Conservation (phyloP, 805 yeast species). For the Candida palmyrensis region DNA sequence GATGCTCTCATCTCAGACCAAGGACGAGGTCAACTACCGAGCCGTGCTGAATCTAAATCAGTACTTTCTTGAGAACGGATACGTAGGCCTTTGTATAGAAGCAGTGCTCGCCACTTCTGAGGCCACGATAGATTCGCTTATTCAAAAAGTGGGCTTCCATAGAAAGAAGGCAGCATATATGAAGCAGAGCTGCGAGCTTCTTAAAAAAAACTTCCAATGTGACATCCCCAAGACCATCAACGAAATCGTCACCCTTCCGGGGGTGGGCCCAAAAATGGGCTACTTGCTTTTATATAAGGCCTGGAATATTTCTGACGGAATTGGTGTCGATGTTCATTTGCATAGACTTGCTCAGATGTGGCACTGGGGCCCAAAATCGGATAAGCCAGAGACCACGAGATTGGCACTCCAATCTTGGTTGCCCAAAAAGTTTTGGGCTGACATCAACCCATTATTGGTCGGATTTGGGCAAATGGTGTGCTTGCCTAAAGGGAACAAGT, state of each 20-base stretch:
- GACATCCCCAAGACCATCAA: conserved; percentile 72
- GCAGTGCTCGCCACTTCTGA: conserved; percentile 48
- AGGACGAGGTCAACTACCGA: conserved; percentile 75
- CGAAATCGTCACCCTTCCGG: conserved; percentile 69
- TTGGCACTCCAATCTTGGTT: conserved; percentile 67
- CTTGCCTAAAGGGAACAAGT: conserved; percentile 60
- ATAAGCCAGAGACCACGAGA: conserved; percentile 76
- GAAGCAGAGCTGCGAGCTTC: conserved; percentile 51
- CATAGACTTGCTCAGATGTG: conserved; percentile 76
- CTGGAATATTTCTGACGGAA: conserved; percentile 72
- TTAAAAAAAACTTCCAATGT: conserved; percentile 45
- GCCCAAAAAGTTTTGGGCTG: conserved; percentile 71
- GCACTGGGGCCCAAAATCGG: conserved; percentile 59
- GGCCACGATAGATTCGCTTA: conserved; percentile 54
- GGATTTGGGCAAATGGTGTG: conserved; percentile 94
- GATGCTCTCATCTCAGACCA: conserved; percentile 89
- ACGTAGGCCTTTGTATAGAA: conserved; percentile 51
- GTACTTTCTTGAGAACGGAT: conserved; percentile 35
- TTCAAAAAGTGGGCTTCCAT: conserved; percentile 85
- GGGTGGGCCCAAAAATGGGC: conserved; percentile 97
- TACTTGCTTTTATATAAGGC: conserved; percentile 74
- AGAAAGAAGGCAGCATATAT: conserved; percentile 70
- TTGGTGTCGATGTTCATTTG: conserved; percentile 94
- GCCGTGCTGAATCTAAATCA: conserved; percentile 62
- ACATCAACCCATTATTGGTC: conserved; percentile 79